Evolutionary conservation across 108 stramenopile genomes (phyloP), one percentile per base, ranked within the genome.

Genomic region (Pseudonitzschia delicatissima): DNA sequence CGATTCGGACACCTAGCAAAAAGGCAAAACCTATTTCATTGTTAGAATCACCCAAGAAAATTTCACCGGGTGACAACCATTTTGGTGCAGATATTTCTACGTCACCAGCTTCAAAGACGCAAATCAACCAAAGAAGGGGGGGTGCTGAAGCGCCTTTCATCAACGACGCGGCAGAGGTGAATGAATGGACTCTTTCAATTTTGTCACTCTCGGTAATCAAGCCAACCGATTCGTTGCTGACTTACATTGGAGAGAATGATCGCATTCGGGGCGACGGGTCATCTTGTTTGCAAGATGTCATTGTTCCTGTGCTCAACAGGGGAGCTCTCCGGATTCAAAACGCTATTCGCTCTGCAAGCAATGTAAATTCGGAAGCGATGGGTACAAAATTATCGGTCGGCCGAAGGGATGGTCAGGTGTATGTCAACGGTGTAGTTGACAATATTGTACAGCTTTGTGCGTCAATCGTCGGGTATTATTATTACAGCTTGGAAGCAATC

Each of bases 141-240:
- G 63, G 29, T 27, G 17, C 48, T 29, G 45, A 64, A 53, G 45
- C 73, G 15, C 49, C 59, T 13, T 27, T 51, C 5, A 36, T 77
- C 5, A 72, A 66, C 25, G 71, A 72, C 37, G 32, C 66, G 17
- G 72, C 71, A 50, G 77, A 77, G 52, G 26, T 77, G 36, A 77
- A 66, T 31, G 77, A 77, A 64, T 77, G 77, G 77, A 72, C 71
- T 1, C 35, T 77, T 7, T 67, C 77, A 9, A 35, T 77, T 0
- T 44, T 77, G 32, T 66, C 48, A 37, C 28, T 72, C 17, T 66
- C 75, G 1, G n/a, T 36, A 1, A 36, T 71, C 23, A 36, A 61
- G 47, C 77, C 77, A 5, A 67, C 66, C 32, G 58, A 47, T 23
- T 40, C 20, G 12, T 48, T 77, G 31, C 6, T 52, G 8, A 13